Evolutionary conservation across 345 rosid species (phyloP).

Genomic region (Brassica cretica): DNA sequence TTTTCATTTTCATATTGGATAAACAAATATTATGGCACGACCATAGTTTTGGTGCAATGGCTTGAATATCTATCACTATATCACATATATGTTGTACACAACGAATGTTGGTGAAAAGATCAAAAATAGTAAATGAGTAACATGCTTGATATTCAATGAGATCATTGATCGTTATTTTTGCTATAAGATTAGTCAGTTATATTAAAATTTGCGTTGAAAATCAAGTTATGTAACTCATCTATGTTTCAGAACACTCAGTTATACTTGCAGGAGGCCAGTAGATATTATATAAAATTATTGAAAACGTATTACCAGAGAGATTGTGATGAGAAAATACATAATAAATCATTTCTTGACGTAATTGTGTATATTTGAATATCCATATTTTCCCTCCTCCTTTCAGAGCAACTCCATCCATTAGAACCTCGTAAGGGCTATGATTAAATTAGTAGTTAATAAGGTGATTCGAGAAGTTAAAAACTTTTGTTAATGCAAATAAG

Average conservation of each 20-base stretch:
- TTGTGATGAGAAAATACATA: background rate
- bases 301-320: constrained; percentile 1
- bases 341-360: background rate
- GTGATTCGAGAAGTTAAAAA: no score
- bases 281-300: background rate
- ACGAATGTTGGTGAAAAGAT: background rate
- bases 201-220: constrained; percentile 15
- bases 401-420: no score
- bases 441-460: no score
- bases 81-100: background rate
- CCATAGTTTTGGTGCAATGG: constrained; percentile 12
- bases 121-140: constrained; percentile 5
- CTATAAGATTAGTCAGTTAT: constrained; percentile 3
- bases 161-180: constrained; percentile 18
- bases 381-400: background rate
- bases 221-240: constrained; percentile 13
- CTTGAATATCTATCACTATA: background rate
- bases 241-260: constrained; percentile 1
- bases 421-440: no score
- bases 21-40: constrained; percentile 29
- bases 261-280: background rate
- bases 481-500: no score
- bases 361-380: background rate
- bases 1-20: background rate
- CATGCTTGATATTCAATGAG: constrained; percentile 28